phyloP scores from a whole-genome alignment of 2,329 filamentous ascomycete genomes.

The Karstenula rhodostoma region DNA sequence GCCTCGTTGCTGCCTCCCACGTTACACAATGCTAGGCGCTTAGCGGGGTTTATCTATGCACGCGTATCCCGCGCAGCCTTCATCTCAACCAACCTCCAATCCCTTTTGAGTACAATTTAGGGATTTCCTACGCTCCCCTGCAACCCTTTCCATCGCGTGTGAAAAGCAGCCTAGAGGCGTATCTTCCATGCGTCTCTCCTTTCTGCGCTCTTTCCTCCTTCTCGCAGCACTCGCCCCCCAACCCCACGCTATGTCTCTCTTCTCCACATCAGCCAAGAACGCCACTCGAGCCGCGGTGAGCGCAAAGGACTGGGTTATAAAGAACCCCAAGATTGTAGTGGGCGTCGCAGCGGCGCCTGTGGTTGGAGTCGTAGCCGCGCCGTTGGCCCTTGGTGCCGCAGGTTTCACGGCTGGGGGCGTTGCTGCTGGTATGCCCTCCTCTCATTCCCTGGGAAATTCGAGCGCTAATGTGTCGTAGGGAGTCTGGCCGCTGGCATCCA shows the following conservation, averaged over 20 bases:
- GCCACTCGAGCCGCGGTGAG: conserved; percentile 1
- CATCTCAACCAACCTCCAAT: neutral
- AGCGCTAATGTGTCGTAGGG: neutral
- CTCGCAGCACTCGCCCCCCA: neutral
- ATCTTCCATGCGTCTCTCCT: neutral
- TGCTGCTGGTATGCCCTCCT: conserved; percentile 19
- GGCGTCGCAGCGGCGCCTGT: conserved; percentile 19
- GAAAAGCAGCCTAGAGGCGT: no score
- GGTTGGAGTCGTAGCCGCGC: conserved; percentile 10
- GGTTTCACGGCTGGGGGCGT: conserved; percentile 26
- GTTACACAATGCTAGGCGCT: conserved; percentile 3
- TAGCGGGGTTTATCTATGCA: neutral
- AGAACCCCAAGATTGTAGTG: conserved; percentile 21
- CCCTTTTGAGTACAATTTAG: neutral
- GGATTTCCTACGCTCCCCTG: neutral
- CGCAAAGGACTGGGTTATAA: conserved; percentile 21
- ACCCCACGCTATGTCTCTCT: neutral
- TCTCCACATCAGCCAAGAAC: neutral
- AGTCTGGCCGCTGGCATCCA: conserved; percentile 11
- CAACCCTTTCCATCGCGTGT: neutral
- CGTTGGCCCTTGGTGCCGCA: conserved; percentile 8
- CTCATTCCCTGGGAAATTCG: neutral
- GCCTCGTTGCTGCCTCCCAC: neutral
- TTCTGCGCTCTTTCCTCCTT: neutral
- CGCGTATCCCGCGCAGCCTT: neutral